Base-by-base conservation (phyloP, 495 filamentous ascomycete genomes). In the Penicillium turbatum region DNA sequence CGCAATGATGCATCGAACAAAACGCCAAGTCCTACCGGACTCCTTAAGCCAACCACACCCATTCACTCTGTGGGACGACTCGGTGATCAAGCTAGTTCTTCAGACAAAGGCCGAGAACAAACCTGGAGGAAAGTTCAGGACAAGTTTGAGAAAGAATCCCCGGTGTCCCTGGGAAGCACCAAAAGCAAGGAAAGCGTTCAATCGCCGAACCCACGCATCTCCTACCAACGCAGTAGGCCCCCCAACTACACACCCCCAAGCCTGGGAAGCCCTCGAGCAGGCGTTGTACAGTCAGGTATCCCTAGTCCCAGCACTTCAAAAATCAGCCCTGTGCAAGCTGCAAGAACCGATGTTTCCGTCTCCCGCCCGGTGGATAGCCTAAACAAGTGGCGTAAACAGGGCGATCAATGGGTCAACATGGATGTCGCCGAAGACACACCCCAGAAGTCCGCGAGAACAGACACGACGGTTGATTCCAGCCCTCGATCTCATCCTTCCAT, bases 51-150 rank as follows among this genome's bases (percentile, higher is more conserved):
- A n/a, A 60, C 49, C 1, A 37, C 61, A 2, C 26, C 51, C 11
- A 36, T 26, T 9, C 40, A 54, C 11, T 62, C 59, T 7, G 56
- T 53, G 1, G 47, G 50, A 19, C 50, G 49, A 19, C 63, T 61
- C 9, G 56, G 39, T 40, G 55, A 41, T 12, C 57, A 59, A 24
- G 52, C 66, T 17, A 57, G 53, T 37, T 29, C 57, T 3, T 51
- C 55, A 5, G 61, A 57, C 2, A 61, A 64, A 16, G 60, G 69
- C 9, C 64, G 63, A 11, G 67, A 71, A 7, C 66, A 62, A 38
- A 63, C 65, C 38, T 68, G 66, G 69, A 60, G 43, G 7, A 75
- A 65, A 43, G 39, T 71, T 1, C 56, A 60, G 17, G 67, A 67
- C 30, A 69, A 47, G 43, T 60, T 63, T 26, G 63, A 71, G 3